Base-by-base conservation (phyloP, 345 rosid species). In the Eucalyptus globulus region DNA sequence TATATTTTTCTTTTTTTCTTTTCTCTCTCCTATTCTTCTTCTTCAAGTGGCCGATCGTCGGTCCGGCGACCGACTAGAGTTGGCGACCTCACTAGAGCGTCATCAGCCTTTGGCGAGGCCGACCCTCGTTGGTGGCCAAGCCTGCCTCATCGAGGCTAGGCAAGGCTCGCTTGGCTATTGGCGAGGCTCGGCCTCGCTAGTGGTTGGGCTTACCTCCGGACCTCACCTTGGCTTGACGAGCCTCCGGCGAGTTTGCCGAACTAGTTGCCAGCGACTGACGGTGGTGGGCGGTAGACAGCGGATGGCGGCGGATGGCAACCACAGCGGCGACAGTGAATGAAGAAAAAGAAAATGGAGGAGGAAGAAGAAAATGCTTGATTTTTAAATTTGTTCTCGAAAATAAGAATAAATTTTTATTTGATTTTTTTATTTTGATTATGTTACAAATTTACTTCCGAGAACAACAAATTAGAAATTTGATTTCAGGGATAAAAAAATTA, bases 51-150 rank as follows among this genome's bases (percentile, higher is more conserved):
- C 4, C 8, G 0, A 7, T 51, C 1, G 1, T 6, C 1, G 2
- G 19, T 14, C 0, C 0, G 7, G 7, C 3, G 0, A 50, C 8
- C 2, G 2, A 7, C 1, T 1, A 14, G 1, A 49, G 50, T 49
- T 49, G 3, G 51, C 7, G 1, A 51, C 9, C 9, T 51, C 54
- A 51, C 0, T 2, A 3, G 53, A 50, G 53, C 7, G 2, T 50
- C 3, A 0, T 1, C 7, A 0, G 6, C 17, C 45, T 6, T 49
- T 49, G 3, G 51, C 6, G 3, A 49, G 16, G 51, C 0, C 54
- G 21, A 1, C 54, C 7, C 21, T 51, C 4, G 4, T 51, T 1
- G 3, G 3, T 14, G 51, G 51, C 51, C 1, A 14, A 0, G 17
- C 3, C 3, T 1, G 2, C 51, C 51, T 49, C 51, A 49, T 3